A percentile compares a stretch with the other conserved stretches of the same genome.
These are phyloP conservation scores for Oryza punctata DNA, from an alignment of 176 grass and related monocot genomes.

Conservation along the genomic window DNA sequence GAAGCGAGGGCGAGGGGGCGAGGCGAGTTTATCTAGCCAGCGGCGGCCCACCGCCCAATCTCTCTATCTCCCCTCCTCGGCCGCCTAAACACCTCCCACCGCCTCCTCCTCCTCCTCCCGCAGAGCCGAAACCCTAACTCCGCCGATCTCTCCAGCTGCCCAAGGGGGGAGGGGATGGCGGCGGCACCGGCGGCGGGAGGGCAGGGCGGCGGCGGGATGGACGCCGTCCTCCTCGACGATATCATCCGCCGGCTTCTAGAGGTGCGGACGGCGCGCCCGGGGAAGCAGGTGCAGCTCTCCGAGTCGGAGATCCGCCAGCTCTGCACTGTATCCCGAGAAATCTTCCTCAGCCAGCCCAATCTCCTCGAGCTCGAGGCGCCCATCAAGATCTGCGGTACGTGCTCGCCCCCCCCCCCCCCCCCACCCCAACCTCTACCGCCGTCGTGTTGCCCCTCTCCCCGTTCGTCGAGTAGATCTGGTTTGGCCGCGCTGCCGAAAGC, in stretches of 20 bases:
- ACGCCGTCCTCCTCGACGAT: conserved; percentile 69
- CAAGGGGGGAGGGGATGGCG: conserved; percentile 45
- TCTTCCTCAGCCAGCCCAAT: conserved; percentile 87
- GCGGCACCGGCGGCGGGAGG: conserved; percentile 56
- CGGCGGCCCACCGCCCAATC: conserved; percentile 25
- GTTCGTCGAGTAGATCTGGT: conserved; percentile 41
- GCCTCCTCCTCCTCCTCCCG: conserved; percentile 1
- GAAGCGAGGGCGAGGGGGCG: background rate
- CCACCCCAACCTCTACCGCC: background rate
- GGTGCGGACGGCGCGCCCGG: conserved; percentile 70
- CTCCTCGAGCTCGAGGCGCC: conserved; percentile 92
- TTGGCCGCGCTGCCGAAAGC: background rate
- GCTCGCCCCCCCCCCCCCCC: background rate
- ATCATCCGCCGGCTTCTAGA: conserved; percentile 81
- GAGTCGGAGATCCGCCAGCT: conserved; percentile 91
- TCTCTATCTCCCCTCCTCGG: conserved; percentile 7
- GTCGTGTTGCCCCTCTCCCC: background rate
- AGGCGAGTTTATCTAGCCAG: conserved; percentile 42
- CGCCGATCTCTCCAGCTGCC: conserved; percentile 41
- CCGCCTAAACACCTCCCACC: background rate
- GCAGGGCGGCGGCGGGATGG: conserved; percentile 53
- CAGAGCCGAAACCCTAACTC: conserved; percentile 55
- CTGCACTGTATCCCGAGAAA: conserved; percentile 73
- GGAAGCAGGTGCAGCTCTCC: conserved; percentile 81
- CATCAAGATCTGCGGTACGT: conserved; percentile 91